Evolutionary conservation across 345 rosid species (phyloP), one percentile per base, ranked within the genome.

Genomic region (Balakata baccata): DNA sequence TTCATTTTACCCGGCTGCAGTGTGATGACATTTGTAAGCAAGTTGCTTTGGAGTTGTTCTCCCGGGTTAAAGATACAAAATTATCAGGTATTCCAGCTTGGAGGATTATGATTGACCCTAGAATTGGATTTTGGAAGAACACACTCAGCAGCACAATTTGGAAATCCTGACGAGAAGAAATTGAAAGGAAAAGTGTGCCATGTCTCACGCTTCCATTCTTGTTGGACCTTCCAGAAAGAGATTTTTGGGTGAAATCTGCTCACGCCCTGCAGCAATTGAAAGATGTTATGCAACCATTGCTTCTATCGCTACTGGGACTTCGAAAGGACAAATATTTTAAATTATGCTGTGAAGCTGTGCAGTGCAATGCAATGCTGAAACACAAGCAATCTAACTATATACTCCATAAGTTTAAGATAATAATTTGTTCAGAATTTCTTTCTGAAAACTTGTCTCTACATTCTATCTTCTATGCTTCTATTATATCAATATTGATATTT

Each of bases 211-310:
- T 69, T 96, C 98, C 47, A 9, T 92, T 53, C 79, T 95, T 68
- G 72, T 92, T 50, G 97, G 99, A 77, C 87, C 99, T 69, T 92
- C 94, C 3, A 86, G 97, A 74, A 95, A 95, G 84, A 85, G 87
- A 62, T 95, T 95, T 74, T 82, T 95, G 45, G 98, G 98, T 66
- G 93, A 92, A 72, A 86, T 91, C 46, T 92, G 98, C 43, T 50
- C 64, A 11, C 88, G 86, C 34, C 81, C 89, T 6, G 81, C 69
- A 67, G 90, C 98, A 20, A 68, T 10, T 20, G 94, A 89, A 65
- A 87, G 98, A 74, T 98, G 91, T 84, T 86, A 94, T 37, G 98
- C 98, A 68, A 92, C 98, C 0, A 73, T 90, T 84, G 90, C 96
- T 53, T 86, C 86, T 20, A 78, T 89, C 45, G 78, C 98, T 68